These are phyloP conservation scores for Fusarium buxicola DNA, from an alignment of 2,329 filamentous ascomycete species.

Conservation along the genomic window DNA sequence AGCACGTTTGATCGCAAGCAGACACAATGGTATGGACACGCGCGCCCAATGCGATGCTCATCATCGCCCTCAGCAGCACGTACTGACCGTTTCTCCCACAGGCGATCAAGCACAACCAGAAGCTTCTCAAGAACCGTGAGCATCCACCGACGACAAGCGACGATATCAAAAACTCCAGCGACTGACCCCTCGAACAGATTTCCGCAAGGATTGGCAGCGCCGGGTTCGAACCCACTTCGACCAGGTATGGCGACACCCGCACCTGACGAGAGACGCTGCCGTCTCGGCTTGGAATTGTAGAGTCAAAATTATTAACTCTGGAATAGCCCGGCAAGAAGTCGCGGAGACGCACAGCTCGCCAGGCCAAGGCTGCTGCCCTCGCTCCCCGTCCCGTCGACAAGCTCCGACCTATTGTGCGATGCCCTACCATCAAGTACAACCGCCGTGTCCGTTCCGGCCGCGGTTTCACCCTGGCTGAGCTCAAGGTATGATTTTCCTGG, in stretches of 20 bases:
- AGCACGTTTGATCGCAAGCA: slow-evolving; percentile 64
- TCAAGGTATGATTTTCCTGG: slow-evolving; percentile 80
- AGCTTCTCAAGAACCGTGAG: slow-evolving; percentile 95
- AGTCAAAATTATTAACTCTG: slow-evolving; percentile 51
- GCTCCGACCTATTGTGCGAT: slow-evolving; percentile 95
- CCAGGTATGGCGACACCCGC: slow-evolving; percentile 76
- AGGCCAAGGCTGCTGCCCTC: slow-evolving; percentile 93
- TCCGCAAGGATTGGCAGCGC: slow-evolving; percentile 99
- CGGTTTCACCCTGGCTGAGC: slow-evolving; percentile 96
- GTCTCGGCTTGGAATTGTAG: slow-evolving; percentile 34
- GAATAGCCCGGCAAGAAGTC: slow-evolving; percentile 93
- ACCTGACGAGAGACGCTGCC: slow-evolving; percentile 26
- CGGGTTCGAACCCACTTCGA: slow-evolving; percentile 99
- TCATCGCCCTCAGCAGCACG: slow-evolving; percentile 29
- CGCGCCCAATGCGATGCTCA: slow-evolving; percentile 39
- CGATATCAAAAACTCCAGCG: slow-evolving; percentile 45
- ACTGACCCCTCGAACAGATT: slow-evolving; percentile 72
- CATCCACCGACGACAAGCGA: slow-evolving; percentile 48
- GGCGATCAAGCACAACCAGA: slow-evolving; percentile 99
- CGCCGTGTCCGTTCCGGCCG: slow-evolving; percentile 94
- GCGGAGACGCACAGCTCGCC: slow-evolving; percentile 89
- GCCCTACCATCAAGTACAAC: slow-evolving; percentile 99
- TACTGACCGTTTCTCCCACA: slow-evolving; percentile 54
- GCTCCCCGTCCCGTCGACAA: slow-evolving; percentile 98
- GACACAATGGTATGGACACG: slow-evolving; percentile 63